Base-by-base conservation (phyloP, 1,284 basidiomycete species). In the Ustilago curta region DNA sequence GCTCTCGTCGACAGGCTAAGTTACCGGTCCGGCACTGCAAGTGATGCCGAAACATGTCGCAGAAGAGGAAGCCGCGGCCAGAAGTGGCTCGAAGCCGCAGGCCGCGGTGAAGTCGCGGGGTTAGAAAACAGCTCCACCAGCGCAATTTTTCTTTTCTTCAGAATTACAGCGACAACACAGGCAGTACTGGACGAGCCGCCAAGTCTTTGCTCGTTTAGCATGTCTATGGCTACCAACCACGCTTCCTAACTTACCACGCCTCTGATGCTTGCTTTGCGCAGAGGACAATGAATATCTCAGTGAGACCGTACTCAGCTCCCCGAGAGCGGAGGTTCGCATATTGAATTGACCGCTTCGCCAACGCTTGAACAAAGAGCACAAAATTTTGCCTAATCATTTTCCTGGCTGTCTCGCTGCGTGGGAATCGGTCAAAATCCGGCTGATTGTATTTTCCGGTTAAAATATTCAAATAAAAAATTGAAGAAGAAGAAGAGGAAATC, bases 11-110 rank as follows among this genome's bases (percentile, higher is more conserved):
- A 44, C 6, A 12, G 11, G 32, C 8, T 35, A 12, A 35, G 32
- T 35, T 35, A 35, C 32, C 9, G 32, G 9, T 35, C 32, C 5
- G 14, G 32, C 11, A 12, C 32, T 11, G 14, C 32, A 35, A 35
- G 32, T 35, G 32, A 29, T 45, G 44, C 44, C 44, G 44, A 45
- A 45, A 45, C 44, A 29, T 23, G 25, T 8, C 14, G 44, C 44
- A 27, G 4, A 45, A 2, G 12, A 7, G 6, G 25, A 27, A 29
- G 16, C 44, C 44, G 44, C 25, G 32, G 32, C 32, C 32, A 35
- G 32, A 35, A 35, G 32, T 35, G 32, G 32, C 32, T 35, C 32
- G 7, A 29, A 16, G 25, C 44, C 19, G 44, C 44, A 45, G 18
- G 44, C 44, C 44, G 44, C 44, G 43, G 43, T 9, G 3, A 23